Evolutionary conservation across 192 early-diverging fungal species (phyloP).

Genomic region (Backusella macrospora): DNA sequence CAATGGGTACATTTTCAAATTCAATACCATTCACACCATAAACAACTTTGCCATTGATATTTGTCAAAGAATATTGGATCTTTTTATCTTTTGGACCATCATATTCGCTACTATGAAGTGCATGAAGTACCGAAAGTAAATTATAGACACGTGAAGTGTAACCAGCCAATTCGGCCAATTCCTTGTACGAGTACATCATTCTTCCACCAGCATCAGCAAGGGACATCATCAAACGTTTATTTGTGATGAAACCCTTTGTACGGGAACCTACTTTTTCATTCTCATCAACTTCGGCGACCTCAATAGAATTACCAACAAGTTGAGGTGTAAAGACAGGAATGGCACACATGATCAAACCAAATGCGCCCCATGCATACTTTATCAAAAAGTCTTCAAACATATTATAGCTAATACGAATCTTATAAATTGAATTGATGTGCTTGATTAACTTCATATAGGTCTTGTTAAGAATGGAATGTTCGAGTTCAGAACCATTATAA

Average conservation of each 20-base stretch:
- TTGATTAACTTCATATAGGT: conserved; percentile 76
- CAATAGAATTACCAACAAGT: conserved; percentile 36
- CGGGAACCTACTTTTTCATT: conserved; percentile 52
- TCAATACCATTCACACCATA: conserved; percentile 72
- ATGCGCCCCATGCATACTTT: conserved; percentile 95
- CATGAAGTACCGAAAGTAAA: conserved; percentile 83
- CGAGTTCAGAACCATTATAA: conserved; percentile 86
- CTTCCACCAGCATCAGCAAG: conserved; percentile 93
- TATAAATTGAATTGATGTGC: conserved; percentile 88
- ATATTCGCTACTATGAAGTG: conserved; percentile 62
- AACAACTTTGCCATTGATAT: conserved; percentile 60
- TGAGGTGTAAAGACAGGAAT: conserved; percentile 86
- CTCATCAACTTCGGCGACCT: conserved; percentile 31
- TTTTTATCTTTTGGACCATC: conserved; percentile 41
- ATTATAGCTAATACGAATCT: conserved; percentile 86
- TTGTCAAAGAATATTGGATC: conserved; percentile 45
- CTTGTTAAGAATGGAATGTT: conserved; percentile 79
- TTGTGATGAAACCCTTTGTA: conserved; percentile 89
- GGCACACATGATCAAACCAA: conserved; percentile 81
- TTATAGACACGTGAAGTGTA: conserved; percentile 87
- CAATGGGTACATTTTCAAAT: conserved; percentile 88
- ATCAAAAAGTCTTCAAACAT: conserved; percentile 97
- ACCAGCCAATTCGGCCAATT: conserved; percentile 88
- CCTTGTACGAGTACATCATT: conserved; percentile 97
- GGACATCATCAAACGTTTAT: conserved; percentile 83